Evolutionary conservation across 2,329 filamentous ascomycete species (phyloP).

Genomic region (Aspergillus phoenicis): DNA sequence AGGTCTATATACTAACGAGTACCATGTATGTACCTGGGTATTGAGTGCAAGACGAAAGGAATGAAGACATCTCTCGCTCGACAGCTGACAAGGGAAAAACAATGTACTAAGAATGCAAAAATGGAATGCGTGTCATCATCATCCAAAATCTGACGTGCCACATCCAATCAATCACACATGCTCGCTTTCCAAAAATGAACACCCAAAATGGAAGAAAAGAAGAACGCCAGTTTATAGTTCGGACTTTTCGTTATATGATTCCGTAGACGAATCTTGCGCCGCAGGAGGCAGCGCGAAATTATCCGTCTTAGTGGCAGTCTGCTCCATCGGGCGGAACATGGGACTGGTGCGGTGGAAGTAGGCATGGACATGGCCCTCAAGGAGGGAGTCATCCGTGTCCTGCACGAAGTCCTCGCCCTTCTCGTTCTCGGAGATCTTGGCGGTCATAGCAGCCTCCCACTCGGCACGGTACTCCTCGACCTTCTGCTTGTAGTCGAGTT

Average conservation of each 20-base stretch:
- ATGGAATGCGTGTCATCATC: neutral
- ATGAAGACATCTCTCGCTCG: neutral
- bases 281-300: conserved; percentile 39
- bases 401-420: conserved; percentile 32
- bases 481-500: conserved; percentile 79
- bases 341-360: conserved; percentile 58
- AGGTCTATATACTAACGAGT: conserved; percentile 12
- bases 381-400: conserved; percentile 50
- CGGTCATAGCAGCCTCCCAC: conserved; percentile 54
- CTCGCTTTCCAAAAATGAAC: conserved; percentile 3
- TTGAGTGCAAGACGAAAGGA: conserved; percentile 8
- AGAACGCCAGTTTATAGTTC: conserved; percentile 15
- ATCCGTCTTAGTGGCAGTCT: conserved; percentile 33
- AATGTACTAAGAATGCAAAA: conserved; percentile 7
- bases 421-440: conserved; percentile 55
- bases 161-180: conserved; percentile 11
- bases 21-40: conserved; percentile 12
- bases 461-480: conserved; percentile 76
- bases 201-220: conserved; percentile 4
- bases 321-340: conserved; percentile 45
- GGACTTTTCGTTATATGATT: conserved; percentile 29
- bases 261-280: conserved; percentile 29
- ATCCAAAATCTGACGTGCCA: conserved; percentile 6
- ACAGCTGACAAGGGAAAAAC: neutral
- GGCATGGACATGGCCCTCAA: conserved; percentile 52